These are phyloP conservation scores for Trypanosomatidae sp. DNA, from an alignment of 208 protist species.

Conservation along the genomic window DNA sequence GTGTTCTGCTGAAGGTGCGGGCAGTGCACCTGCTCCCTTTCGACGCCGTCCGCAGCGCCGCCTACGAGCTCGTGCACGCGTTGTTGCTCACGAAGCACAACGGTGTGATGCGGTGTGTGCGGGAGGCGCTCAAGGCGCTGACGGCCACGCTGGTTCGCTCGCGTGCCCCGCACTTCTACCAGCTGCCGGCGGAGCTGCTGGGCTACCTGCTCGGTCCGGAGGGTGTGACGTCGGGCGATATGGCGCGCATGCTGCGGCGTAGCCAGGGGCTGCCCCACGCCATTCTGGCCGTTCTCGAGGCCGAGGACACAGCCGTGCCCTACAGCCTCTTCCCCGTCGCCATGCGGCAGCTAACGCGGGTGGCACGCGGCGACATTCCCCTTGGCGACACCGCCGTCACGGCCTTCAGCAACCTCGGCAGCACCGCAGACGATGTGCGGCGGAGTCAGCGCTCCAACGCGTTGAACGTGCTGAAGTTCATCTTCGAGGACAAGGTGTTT, in stretches of 20 bases:
- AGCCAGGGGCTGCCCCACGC: slow-evolving; percentile 90
- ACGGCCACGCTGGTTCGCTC: slow-evolving; percentile 63
- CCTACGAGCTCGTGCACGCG: slow-evolving; percentile 65
- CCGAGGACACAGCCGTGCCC: slow-evolving; percentile 72
- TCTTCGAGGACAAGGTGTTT: slow-evolving; percentile 89
- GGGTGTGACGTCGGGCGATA: slow-evolving; percentile 72
- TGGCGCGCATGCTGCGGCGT: slow-evolving; percentile 84
- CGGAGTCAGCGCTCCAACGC: slow-evolving; percentile 85
- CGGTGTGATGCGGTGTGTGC: slow-evolving; percentile 85
- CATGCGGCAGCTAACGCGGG: slow-evolving; percentile 58
- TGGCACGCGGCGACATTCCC: slow-evolving; percentile 27
- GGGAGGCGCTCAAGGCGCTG: slow-evolving; percentile 58
- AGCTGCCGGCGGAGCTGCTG: slow-evolving; percentile 64
- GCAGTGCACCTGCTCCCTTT: slow-evolving; percentile 42
- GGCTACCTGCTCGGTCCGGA: slow-evolving; percentile 68
- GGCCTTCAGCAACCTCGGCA: background rate
- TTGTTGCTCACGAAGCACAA: slow-evolving; percentile 91
- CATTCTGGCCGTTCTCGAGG: slow-evolving; percentile 78
- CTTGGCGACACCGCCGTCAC: background rate
- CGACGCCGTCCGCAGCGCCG: slow-evolving; percentile 33
- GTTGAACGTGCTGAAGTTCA: slow-evolving; percentile 92
- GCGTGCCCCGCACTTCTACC: slow-evolving; percentile 43
- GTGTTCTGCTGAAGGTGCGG: slow-evolving; percentile 38
- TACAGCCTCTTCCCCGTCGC: slow-evolving; percentile 63
- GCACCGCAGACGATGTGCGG: slow-evolving; percentile 25